These are phyloP conservation scores for Helminthosporium solani DNA, from an alignment of 2,329 filamentous ascomycete species.

Conservation along the genomic window DNA sequence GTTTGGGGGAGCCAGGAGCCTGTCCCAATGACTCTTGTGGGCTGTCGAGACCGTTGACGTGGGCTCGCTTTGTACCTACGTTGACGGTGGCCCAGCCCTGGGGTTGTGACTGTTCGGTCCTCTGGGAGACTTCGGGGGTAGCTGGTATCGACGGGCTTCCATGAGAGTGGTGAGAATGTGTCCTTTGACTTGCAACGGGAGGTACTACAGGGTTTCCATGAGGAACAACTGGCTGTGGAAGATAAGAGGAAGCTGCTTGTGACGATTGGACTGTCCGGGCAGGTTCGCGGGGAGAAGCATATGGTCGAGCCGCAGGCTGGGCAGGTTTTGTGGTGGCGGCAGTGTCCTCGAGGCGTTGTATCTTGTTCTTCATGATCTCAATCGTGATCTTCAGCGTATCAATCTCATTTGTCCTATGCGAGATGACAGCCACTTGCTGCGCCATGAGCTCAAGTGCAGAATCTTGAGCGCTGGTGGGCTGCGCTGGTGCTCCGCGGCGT, in stretches of 20 bases:
- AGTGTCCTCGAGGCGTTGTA: conserved; percentile 43
- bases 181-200: conserved; percentile 11
- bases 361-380: conserved; percentile 51
- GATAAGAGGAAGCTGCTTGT: conserved; percentile 16
- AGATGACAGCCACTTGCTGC: conserved; percentile 42
- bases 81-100: conserved; percentile 50
- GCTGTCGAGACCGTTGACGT: conserved; percentile 39
- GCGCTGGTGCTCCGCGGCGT: conserved; percentile 11
- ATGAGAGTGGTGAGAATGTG: conserved; percentile 17
- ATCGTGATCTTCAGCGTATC: conserved; percentile 50
- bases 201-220: conserved; percentile 20
- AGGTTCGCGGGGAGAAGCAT: conserved; percentile 12
- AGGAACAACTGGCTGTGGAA: conserved; percentile 12
- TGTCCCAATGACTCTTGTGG: conserved; percentile 24
- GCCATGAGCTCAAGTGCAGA: conserved; percentile 49
- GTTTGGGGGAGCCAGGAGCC: conserved; percentile 46
- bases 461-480: conserved; percentile 28
- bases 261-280: conserved; percentile 16
- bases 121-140: conserved; percentile 22
- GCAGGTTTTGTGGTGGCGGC: conserved; percentile 8
- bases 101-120: conserved; percentile 16
- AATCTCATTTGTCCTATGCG: conserved; percentile 48
- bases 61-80: conserved; percentile 42
- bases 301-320: conserved; percentile 9
- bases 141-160: conserved; percentile 12